Base-by-base conservation (phyloP, 345 rosid species). In the Rhodomyrtus tomentosa region DNA sequence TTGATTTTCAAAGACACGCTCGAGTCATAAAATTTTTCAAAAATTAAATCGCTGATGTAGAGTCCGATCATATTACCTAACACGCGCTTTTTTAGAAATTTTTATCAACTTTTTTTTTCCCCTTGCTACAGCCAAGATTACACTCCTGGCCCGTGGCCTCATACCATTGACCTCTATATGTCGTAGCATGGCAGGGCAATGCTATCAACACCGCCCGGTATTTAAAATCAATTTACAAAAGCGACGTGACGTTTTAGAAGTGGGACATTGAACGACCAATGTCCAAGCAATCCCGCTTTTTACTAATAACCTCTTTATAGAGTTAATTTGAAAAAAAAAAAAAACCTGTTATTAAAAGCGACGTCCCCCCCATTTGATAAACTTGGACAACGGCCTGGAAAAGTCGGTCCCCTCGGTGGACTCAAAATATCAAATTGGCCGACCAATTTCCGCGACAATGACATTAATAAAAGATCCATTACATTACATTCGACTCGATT, bases 61-160 rank as follows among this genome's bases (percentile, higher is more conserved):
- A 6, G 1, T 1, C 1, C 8, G 45, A 5, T 42, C 1, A 5
- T 6, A 1, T 42, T 4, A 40, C 4, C 5, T 40, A 6, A 4
- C 5, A 40, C 5, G 4, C 1, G n/a, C n/a, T 42, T 42, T 42
- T 42, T 42, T 42, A 7, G 8, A 42, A 42, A 42, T 6, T 42
- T 42, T 42, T 42, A 40, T 4, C 5, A 3, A 40, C 7, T 42
- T 42, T 42, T 42, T 42, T 42, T 42, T n/a, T n/a, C n/a, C n/a
- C n/a, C 45, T 6, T 42, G 5, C 45, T 4, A n/a, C n/a, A 4
- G 42, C 42, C n/a, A n/a, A 40, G 5, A 40, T 40, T 6, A 40
- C 42, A 6, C 5, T 40, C 42, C 42, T 40, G 5, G 42, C 5
- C 42, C 42, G 42, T 40, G 42, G 42, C 42, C 42, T 42, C 45